A percentile compares a stretch with the other conserved stretches of the same genome.
These are phyloP conservation scores for Hibiscus mutabilis DNA, from an alignment of 345 rosid genomes.

Conservation along the genomic window DNA sequence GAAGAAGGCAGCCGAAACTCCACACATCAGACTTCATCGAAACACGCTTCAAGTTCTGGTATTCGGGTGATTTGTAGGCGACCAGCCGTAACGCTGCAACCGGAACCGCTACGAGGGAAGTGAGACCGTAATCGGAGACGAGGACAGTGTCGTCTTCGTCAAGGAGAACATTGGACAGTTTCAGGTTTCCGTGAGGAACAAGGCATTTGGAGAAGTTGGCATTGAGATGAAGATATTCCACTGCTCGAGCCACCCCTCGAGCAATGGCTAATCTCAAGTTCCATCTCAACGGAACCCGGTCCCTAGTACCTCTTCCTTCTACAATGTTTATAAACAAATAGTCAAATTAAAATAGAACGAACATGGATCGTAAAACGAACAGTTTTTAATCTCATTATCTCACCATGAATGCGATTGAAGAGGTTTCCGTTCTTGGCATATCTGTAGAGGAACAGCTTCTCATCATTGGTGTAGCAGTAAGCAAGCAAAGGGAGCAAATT, in stretches of 20 bases:
- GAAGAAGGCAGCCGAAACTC: constrained; percentile 46
- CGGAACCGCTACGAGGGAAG: constrained; percentile 35
- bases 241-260: constrained; percentile 36
- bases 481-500: constrained; percentile 59
- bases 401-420: constrained; percentile 46
- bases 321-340: neutral
- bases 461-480: constrained; percentile 57
- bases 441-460: constrained; percentile 46
- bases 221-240: constrained; percentile 42
- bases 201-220: constrained; percentile 6
- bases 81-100: constrained; percentile 34
- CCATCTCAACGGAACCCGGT: constrained; percentile 43
- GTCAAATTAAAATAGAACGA: neutral
- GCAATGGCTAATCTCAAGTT: constrained; percentile 40
- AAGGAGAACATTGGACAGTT: constrained; percentile 49
- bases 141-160: constrained; percentile 28
- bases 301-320: constrained; percentile 34
- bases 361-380: neutral
- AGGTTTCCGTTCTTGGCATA: constrained; percentile 42
- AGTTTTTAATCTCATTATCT: neutral
- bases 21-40: constrained; percentile 44
- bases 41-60: constrained; percentile 21
- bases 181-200: constrained; percentile 53
- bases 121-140: constrained; percentile 43
- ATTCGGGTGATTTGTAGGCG: constrained; percentile 45